Evolutionary conservation across 1,284 basidiomycete genomes (phyloP), one percentile per base, ranked within the genome.

Genomic region (Boletus smithii): DNA sequence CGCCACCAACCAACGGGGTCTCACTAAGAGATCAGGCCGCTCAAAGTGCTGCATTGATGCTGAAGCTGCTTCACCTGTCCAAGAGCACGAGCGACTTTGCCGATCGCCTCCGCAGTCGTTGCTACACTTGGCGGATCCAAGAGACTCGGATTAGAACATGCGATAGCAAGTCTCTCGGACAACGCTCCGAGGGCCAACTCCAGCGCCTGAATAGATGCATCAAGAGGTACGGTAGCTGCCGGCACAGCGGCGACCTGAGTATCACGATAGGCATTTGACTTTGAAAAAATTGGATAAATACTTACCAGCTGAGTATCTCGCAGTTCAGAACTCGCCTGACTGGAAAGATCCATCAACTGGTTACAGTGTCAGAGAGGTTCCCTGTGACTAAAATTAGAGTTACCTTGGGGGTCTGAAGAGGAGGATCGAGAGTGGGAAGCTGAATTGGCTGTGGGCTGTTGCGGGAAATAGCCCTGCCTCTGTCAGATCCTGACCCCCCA

Each of bases 41-140:
- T 35, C 27, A 45, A 38, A 35, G 23, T 18, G 22, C 42, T 17
- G 20, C 40, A 43, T 39, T 62, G 69, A 63, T 67, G 65, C 51
- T 80, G 77, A 42, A 88, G 66, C 51, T 81, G 73, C 50, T 74
- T 78, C 43, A 86, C 75, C 48, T 82, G 74, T 7, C 68, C 66
- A 47, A 89, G 67, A 9, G 86, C 85, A 53, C 79, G 74, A 3
- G 79, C 73, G 11, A 85, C 79, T 60, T 81, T 85, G 37, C 69
- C 65, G 37, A 90, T 85, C 2, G 84, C 79, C 51, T 88, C 84
- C n/a, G 86, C 85, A 4, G 78, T 80, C 38, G 72, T 68, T 22
- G 73, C 76, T 43, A 90, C 76, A 14, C 74, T 68, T 16, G 57
- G 46, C 18, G 74, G 71, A 56, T 88, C 82, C 41, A 77, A 35